These are phyloP conservation scores for Corchorus capsularis DNA, from an alignment of 345 rosid genomes.

Conservation along the genomic window DNA sequence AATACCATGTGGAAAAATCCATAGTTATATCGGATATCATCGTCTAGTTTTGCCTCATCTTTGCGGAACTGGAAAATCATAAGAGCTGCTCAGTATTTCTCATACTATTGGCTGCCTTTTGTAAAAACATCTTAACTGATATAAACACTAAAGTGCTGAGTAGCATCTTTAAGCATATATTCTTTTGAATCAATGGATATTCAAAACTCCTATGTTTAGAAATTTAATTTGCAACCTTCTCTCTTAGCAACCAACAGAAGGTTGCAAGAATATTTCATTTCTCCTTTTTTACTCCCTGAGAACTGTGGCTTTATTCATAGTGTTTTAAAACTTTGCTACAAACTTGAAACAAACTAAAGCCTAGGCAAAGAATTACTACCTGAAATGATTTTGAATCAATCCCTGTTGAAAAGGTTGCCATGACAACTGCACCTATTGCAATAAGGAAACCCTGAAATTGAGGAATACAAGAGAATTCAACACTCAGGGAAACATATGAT, in stretches of 20 bases:
- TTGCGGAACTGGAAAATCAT: conserved; percentile 54
- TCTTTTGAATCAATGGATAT: neutral
- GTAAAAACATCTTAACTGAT: neutral
- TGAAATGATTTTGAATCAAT: conserved; percentile 84
- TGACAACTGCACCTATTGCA: conserved; percentile 78
- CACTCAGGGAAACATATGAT: neutral
- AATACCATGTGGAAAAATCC: conserved; percentile 86
- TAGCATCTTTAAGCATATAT: neutral
- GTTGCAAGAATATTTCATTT: neutral
- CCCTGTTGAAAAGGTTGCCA: conserved; percentile 93
- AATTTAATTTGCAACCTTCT: neutral
- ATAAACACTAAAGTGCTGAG: neutral
- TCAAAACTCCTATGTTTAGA: neutral
- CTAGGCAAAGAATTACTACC: conserved; percentile 25
- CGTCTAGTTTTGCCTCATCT: conserved; percentile 54
- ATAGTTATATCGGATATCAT: conserved; percentile 73
- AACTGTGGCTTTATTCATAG: neutral
- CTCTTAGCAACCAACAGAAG: neutral
- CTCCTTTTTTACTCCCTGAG: neutral
- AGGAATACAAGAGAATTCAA: neutral
- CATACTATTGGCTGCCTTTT: neutral
- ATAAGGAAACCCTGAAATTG: conserved; percentile 69
- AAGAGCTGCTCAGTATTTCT: neutral
- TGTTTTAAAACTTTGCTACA: neutral
- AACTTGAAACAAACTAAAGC: neutral